Evolutionary conservation across 2,329 filamentous ascomycete species (phyloP).

Genomic region (Dissoconium aciculare): DNA sequence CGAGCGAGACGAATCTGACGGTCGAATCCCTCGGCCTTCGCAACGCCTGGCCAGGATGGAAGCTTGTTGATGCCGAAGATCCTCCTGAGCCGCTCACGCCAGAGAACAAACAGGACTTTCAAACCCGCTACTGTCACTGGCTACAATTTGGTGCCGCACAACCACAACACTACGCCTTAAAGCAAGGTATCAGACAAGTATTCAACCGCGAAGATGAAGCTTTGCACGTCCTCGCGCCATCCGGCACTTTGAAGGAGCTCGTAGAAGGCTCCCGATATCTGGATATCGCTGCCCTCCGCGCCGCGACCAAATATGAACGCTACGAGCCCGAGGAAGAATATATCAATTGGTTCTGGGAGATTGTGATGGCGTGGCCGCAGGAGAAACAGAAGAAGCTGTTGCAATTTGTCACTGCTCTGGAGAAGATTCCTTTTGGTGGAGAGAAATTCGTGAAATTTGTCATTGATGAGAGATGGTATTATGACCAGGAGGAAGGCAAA

Average conservation of each 20-base stretch:
- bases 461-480: conserved; percentile 61
- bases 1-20: too few relatives aligned
- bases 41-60: conserved; percentile 42
- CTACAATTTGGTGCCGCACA: conserved; percentile 63
- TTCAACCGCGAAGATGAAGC: conserved; percentile 38
- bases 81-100: conserved; percentile 61
- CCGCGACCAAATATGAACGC: conserved; percentile 63
- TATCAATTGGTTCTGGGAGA: conserved; percentile 69
- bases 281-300: conserved; percentile 57
- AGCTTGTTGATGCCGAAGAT: conserved; percentile 17
- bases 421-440: conserved; percentile 77
- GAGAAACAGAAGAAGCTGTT: conserved; percentile 61
- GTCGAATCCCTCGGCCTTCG: background rate
- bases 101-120: conserved; percentile 61
- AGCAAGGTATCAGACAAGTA: conserved; percentile 53
- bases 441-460: conserved; percentile 70
- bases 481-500: conserved; percentile 25
- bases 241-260: background rate
- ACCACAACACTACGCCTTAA: conserved; percentile 67
- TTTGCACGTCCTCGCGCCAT: conserved; percentile 45
- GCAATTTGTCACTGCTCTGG: conserved; percentile 89
- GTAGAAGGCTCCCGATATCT: conserved; percentile 76
- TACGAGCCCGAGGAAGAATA: conserved; percentile 56
- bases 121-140: conserved; percentile 73
- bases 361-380: conserved; percentile 54